phyloP scores from a whole-genome alignment of 768 basidiomycete genomes.

The Boletus sensibilis region DNA sequence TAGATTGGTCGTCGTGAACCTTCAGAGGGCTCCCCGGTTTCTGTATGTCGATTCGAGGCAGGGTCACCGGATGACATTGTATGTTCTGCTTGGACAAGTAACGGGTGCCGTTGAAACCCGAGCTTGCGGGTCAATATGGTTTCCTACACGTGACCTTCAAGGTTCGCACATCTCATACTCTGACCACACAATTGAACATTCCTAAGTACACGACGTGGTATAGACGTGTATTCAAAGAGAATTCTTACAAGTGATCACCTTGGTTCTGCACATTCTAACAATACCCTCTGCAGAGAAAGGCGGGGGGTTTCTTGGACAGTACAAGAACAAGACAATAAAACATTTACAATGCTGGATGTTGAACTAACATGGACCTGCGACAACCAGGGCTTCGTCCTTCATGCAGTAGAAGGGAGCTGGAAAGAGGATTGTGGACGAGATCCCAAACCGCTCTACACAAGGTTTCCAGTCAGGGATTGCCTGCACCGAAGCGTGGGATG shows the following conservation, averaged over 20 bases:
- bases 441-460: constrained; percentile 32
- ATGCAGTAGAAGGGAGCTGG: constrained; percentile 15
- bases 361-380: not conserved
- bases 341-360: not conserved
- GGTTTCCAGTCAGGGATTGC: not conserved
- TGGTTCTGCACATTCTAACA: not conserved
- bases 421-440: constrained; percentile 35
- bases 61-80: constrained; percentile 11
- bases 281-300: not conserved
- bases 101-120: not conserved
- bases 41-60: constrained; percentile 1
- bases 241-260: too few species aligned
- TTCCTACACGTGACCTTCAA: constrained; percentile 2
- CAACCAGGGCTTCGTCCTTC: not conserved
- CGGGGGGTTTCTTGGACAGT: not conserved
- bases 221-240: not conserved
- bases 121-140: too few species aligned
- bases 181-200: too few species aligned
- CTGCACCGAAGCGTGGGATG: constrained; percentile 1
- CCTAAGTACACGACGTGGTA: not conserved
- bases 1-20: constrained; percentile 24
- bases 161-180: too few species aligned
- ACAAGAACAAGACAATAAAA: not conserved
- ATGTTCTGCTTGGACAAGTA: not conserved
- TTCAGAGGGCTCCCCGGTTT: constrained; percentile 5